Evolutionary conservation across 106 monocot species (phyloP), one percentile per base, ranked within the genome.

Genomic region (Phalaenopsis equestris): DNA sequence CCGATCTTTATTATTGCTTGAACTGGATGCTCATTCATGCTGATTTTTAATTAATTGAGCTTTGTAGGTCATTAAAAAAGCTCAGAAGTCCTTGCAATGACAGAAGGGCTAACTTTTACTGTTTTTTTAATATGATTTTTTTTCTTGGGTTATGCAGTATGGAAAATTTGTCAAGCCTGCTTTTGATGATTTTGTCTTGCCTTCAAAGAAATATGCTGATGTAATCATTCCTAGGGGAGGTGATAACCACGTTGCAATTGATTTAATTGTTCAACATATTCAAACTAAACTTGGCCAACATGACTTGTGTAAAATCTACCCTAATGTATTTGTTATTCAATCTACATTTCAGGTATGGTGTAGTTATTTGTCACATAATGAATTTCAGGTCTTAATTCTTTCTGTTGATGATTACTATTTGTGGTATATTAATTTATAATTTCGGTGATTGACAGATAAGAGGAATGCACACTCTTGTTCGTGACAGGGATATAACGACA

Each of bases 391-490:
- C 30, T 30, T 92, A 7, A 5, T 43, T 14, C 18, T 3, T 18
- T 74, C 19, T 43, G 74, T 45, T 6, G 57, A 8, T 37, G 11
- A 19, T 21, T 70, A 15, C 4, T 70, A 12, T 70, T 70, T 2
- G 5, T 78, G 17, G 17, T 10, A 77, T 24, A 73, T 42, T 80
- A 74, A 83, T 80, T 36, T 21, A 65, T 82, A 52, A 43, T 45
- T 75, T 43, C 41, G 75, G n/a, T 86, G 11, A 67, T 7, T 92
- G 77, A 83, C 89, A 99, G 98, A 94, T 99, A 83, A 86, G 98
- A 81, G 98, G 98, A 76, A 99, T 99, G 98, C 98, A 99, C 82
- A 99, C 98, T 24, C 94, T 99, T 83, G 93, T 99, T 43, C 92
- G 98, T 77, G 98, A 99, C 82, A 89, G 80, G 82, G 87, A 91